Base-by-base conservation (phyloP, 73 alveolate genomes). In the Blepharisma stoltei region DNA sequence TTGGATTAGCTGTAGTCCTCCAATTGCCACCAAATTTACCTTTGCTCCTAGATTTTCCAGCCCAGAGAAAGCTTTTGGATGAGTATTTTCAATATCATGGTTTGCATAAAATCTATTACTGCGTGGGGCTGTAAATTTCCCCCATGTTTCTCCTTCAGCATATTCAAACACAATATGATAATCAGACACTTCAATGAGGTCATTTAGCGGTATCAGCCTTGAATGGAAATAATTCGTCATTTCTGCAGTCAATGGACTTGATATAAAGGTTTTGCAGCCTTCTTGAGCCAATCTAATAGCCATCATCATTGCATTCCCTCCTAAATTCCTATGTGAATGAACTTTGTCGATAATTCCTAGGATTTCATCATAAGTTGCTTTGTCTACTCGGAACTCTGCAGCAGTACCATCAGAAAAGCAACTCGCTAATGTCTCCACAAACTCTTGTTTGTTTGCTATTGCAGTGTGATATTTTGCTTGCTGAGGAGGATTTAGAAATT, bases 141-240 rank as follows among this genome's bases (percentile, higher is more conserved):
- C 73, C 73, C 73, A 60, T 18, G 49, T 60, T 25, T 60, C 73
- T 38, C 73, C 73, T 60, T 60, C 73, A 20, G 46, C 18, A 60
- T 60, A 60, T 25, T 60, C 73, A 60, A 60, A 38, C 14, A 60
- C 23, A 20, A 60, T 25, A 60, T 60, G 73, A n/a, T 14, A 60
- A 25, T 60, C 73, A 60, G 73, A 38, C 14, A 11, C 45, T 20
- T 60, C 73, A 14, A 60, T 9, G 45, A 18, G 11, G 2, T 60
- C 73, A 60, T 60, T 60, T 5, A 60, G 23, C 14, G 23, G 23
- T 11, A 20, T 14, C 14, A 25, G n/a, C 5, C 23, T 60, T 25
- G 37, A 25, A 60, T n/a, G 48, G 45, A 60, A 60, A 60, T 60
- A 60, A 8, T 25, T 25, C 4, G 37, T 60, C 73, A 60, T 60